Conservation (phyloP, 495 filamentous ascomycete species). For the Zalerion maritima region DNA sequence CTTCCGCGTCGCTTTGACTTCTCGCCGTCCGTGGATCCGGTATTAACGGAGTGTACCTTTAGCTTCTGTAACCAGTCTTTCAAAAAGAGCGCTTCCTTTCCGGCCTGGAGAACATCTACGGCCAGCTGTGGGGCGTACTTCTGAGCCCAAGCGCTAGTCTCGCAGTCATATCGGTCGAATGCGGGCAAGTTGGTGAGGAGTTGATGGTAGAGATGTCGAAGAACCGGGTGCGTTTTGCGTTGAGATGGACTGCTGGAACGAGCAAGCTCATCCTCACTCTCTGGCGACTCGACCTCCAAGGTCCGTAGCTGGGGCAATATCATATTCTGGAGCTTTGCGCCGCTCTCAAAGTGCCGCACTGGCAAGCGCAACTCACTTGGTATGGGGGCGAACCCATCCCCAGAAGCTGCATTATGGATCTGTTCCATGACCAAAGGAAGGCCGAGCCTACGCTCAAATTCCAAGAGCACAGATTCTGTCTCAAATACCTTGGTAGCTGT, state of each 20-base stretch:
- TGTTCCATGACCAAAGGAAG: neutral
- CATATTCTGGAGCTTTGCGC: slow-evolving; percentile 27
- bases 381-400: slow-evolving; percentile 21
- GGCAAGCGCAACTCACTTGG: slow-evolving; percentile 31
- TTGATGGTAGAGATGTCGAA: slow-evolving; percentile 43
- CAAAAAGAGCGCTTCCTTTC: slow-evolving; percentile 54
- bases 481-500: no score
- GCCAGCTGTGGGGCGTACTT: slow-evolving; percentile 72
- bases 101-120: slow-evolving; percentile 60
- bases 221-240: slow-evolving; percentile 34
- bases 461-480: no score
- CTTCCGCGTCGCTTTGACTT: slow-evolving; percentile 5
- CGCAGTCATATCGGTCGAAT: slow-evolving; percentile 68
- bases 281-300: slow-evolving; percentile 2
- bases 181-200: slow-evolving; percentile 51
- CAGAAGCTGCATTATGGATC: neutral
- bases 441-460: neutral
- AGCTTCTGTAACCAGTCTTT: slow-evolving; percentile 73
- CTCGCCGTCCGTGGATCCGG: slow-evolving; percentile 25
- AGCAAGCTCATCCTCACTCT: slow-evolving; percentile 7
- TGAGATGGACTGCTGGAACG: slow-evolving; percentile 1
- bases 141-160: slow-evolving; percentile 58
- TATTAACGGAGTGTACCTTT: slow-evolving; percentile 58
- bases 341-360: slow-evolving; percentile 33
- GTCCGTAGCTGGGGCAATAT: slow-evolving; percentile 21